Base-by-base conservation (phyloP, 176 grass and related monocot genomes). In the Carex myosuroides region DNA sequence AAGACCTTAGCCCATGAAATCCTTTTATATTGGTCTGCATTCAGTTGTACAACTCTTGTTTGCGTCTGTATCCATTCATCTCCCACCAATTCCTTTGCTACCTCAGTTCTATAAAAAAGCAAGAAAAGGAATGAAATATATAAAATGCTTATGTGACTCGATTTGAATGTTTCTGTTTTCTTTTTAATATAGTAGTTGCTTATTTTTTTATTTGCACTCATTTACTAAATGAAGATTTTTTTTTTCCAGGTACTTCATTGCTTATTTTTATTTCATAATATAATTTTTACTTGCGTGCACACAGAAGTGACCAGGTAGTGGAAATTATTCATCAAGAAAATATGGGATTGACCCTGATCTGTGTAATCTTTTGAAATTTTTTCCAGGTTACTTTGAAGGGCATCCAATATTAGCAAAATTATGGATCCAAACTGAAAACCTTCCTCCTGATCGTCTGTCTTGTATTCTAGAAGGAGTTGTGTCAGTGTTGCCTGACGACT, bases 321-420 rank as follows among this genome's bases (percentile, higher is more conserved):
- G 65, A 89, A 85, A 21, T 96, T 95, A 70, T 95, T 95, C 93
- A 95, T 92, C 61, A 95, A 50, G 83, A 95, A 95, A 37, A 96
- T 8, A 60, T 91, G 41, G 18, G 72, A 72, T 30, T 87, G 72
- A 82, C 85, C 66, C 39, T 12, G 75, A 87, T 92, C 89, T 79
- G 85, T 85, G 22, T 72, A 89, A 20, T 88, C 82, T 29, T 92
- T 91, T 17, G 91, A 24, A 24, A 85, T 80, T 92, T 96, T 33
- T 63, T 91, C 89, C 35, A 92, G 33, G 57, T 96, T 96, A 52
- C 48, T 89, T 85, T 91, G 88, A 53, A 96, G 76, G 64, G 91
- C 86, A 70, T 91, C 87, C 55, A 90, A 67, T 75, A 92, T 32
- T 46, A 57, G 54, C 76, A 86, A 58, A 50, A 88, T 71, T 82